Percentiles rank a stretch among this genome's conserved stretches.
phyloP scores from a whole-genome alignment of 306 rosid genomes.

The Sophora flavescens region DNA sequence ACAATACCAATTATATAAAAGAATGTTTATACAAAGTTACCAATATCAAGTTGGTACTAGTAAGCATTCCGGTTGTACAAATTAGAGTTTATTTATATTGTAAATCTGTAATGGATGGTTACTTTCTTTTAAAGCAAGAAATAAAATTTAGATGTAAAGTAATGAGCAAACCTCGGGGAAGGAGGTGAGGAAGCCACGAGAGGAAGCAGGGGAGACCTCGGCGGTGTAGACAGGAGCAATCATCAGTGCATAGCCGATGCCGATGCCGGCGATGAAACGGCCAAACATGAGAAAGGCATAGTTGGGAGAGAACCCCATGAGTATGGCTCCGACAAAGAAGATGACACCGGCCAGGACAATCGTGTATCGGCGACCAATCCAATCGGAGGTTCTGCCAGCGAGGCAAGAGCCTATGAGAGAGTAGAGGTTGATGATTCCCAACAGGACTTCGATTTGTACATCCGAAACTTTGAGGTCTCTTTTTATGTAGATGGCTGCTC shows the following conservation, averaged over 20 bases:
- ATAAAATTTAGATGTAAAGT: no score
- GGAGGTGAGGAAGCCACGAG: slow-evolving; percentile 88
- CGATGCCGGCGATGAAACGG: slow-evolving; percentile 78
- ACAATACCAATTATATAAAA: no score
- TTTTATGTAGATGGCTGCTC: slow-evolving; percentile 67
- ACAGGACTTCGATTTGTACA: slow-evolving; percentile 57
- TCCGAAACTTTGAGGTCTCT: slow-evolving; percentile 63
- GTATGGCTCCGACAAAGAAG: slow-evolving; percentile 75
- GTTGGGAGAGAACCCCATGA: slow-evolving; percentile 87
- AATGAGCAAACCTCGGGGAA: slow-evolving; percentile 68
- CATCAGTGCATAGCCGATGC: slow-evolving; percentile 84
- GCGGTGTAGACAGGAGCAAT: slow-evolving; percentile 89
- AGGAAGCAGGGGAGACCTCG: slow-evolving; percentile 78
- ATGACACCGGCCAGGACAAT: slow-evolving; percentile 68
- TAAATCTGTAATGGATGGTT: no score
- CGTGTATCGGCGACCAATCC: slow-evolving; percentile 92
- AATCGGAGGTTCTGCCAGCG: slow-evolving; percentile 89
- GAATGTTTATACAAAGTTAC: no score
- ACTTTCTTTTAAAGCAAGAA: background rate
- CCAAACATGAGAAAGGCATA: slow-evolving; percentile 86
- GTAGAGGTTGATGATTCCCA: slow-evolving; percentile 72
- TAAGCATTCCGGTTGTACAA: no score
- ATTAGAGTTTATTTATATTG: no score
- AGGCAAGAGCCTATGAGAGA: slow-evolving; percentile 71
- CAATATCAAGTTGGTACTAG: no score